Evolutionary conservation across 1,284 basidiomycete species (phyloP).

Genomic region (Cryptococcus sp.): DNA sequence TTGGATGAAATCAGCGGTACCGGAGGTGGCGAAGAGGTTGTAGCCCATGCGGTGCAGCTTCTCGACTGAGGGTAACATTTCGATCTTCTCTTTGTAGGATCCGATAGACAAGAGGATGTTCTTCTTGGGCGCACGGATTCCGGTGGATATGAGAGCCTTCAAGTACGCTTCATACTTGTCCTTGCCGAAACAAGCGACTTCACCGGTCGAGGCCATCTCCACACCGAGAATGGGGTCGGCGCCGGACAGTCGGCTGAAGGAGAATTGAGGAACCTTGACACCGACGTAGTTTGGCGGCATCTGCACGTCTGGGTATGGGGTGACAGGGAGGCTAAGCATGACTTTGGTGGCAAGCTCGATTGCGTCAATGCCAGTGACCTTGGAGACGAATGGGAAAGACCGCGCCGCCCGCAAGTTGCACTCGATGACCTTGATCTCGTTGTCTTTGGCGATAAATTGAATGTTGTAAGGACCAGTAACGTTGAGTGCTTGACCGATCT

Average conservation of each 20-base stretch:
- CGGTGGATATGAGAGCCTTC: slow-evolving; percentile 94
- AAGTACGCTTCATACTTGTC: slow-evolving; percentile 99
- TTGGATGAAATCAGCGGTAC: slow-evolving; percentile 95
- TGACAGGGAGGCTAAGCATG: slow-evolving; percentile 88
- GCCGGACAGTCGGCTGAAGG: slow-evolving; percentile 90
- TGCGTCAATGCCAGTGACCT: slow-evolving; percentile 95
- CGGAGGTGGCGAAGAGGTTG: slow-evolving; percentile 95
- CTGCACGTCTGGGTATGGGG: slow-evolving; percentile 83
- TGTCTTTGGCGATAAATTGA: slow-evolving; percentile 99
- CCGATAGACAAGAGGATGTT: slow-evolving; percentile 59
- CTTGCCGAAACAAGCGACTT: slow-evolving; percentile 96
- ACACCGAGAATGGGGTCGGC: slow-evolving; percentile 98
- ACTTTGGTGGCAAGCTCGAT: slow-evolving; percentile 99
- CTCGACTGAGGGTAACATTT: slow-evolving; percentile 94
- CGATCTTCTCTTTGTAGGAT: slow-evolving; percentile 96
- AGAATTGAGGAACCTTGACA: slow-evolving; percentile 98
- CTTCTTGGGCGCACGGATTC: slow-evolving; percentile 83
- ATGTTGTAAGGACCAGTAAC: slow-evolving; percentile 99
- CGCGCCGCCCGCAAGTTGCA: slow-evolving; percentile 97
- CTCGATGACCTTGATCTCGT: slow-evolving; percentile 99
- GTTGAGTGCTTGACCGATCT: slow-evolving; percentile 97
- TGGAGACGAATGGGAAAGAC: slow-evolving; percentile 98
- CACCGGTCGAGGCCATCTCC: slow-evolving; percentile 99
- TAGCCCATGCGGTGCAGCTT: slow-evolving; percentile 92
- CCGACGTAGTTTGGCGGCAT: slow-evolving; percentile 93